Conservation (phyloP, 805 yeast species). For the Wickerhamiella siamensis region DNA sequence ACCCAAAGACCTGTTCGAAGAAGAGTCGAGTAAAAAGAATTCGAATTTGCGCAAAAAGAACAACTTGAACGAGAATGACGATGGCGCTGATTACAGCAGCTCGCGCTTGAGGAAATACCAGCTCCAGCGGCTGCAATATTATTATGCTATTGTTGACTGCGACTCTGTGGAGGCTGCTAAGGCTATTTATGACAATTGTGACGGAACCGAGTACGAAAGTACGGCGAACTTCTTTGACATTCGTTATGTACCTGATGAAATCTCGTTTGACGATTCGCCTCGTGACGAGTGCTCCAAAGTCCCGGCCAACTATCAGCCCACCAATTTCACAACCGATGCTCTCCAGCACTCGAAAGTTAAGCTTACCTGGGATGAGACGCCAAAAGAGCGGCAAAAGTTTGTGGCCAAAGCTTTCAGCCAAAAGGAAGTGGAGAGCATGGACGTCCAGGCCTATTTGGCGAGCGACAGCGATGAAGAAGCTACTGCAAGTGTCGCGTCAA, state of each 20-base stretch:
- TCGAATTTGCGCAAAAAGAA: slow-evolving; percentile 21
- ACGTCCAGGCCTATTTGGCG: slow-evolving; percentile 56
- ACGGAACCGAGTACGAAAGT: slow-evolving; percentile 89
- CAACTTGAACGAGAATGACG: slow-evolving; percentile 35
- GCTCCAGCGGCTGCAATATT: slow-evolving; percentile 81
- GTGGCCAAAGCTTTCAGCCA: slow-evolving; percentile 73
- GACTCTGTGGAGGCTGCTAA: slow-evolving; percentile 59
- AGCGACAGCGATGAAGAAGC: slow-evolving; percentile 23
- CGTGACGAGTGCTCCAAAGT: slow-evolving; percentile 57
- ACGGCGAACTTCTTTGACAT: slow-evolving; percentile 90
- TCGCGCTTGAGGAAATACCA: slow-evolving; percentile 79
- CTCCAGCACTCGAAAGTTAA: slow-evolving; percentile 92
- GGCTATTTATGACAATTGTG: slow-evolving; percentile 70
- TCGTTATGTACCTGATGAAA: slow-evolving; percentile 84
- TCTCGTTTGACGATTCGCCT: slow-evolving; percentile 60
- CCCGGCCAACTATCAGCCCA: slow-evolving; percentile 70
- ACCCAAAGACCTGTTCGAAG: slow-evolving; percentile 62
- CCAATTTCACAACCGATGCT: slow-evolving; percentile 80
- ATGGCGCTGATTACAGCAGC: slow-evolving; percentile 76
- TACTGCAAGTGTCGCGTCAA: slow-evolving; percentile 12
- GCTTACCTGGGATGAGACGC: slow-evolving; percentile 97
- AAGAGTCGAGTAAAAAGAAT: slow-evolving; percentile 28
- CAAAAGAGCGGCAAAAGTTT: slow-evolving; percentile 66
- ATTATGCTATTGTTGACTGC: slow-evolving; percentile 80
- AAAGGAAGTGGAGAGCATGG: slow-evolving; percentile 45